Percentiles rank a stretch among this genome's conserved stretches.
Conservation (phyloP, 108 stramenopile species). For the Discostella stelligeroides region DNA sequence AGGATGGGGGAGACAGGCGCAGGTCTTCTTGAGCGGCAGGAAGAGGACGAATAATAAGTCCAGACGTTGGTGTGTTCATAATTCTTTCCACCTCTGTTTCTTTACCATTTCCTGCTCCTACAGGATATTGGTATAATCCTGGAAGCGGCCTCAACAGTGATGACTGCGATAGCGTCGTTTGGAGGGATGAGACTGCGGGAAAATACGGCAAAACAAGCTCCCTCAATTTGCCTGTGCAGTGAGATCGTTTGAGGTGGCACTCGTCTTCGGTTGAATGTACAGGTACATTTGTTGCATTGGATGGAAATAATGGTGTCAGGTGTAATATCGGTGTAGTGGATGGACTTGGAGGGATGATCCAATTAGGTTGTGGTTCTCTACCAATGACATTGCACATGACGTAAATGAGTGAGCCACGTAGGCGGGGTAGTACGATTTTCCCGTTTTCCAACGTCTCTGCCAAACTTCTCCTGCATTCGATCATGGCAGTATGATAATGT, state of each 20-base stretch:
- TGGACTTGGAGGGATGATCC: constrained; percentile 20
- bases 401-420: constrained; percentile 13
- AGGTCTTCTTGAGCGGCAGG: constrained; percentile 74
- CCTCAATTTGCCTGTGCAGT: constrained; percentile 9
- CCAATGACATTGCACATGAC: constrained; percentile 17
- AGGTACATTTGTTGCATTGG: neutral
- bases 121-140: constrained; percentile 37
- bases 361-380: constrained; percentile 12
- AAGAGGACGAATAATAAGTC: constrained; percentile 65
- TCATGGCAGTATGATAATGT: constrained; percentile 3
- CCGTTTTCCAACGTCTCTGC: constrained; percentile 13
- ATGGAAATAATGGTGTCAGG: constrained; percentile 18
- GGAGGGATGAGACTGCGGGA: constrained; percentile 21
- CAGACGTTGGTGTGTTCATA: constrained; percentile 9
- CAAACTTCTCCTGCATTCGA: constrained; percentile 20
- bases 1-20: constrained; percentile 64
- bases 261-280: neutral
- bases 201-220: constrained; percentile 46
- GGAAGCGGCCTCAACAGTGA: constrained; percentile 32
- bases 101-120: neutral
- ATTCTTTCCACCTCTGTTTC: neutral
- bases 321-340: constrained; percentile 13
- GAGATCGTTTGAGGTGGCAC: neutral
- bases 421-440: constrained; percentile 12
- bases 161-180: constrained; percentile 23